A percentile compares a stretch with the other conserved stretches of the same genome.
Evolutionary conservation across 2,329 filamentous ascomycete species (phyloP).

Genomic region (Cytospora mali): DNA sequence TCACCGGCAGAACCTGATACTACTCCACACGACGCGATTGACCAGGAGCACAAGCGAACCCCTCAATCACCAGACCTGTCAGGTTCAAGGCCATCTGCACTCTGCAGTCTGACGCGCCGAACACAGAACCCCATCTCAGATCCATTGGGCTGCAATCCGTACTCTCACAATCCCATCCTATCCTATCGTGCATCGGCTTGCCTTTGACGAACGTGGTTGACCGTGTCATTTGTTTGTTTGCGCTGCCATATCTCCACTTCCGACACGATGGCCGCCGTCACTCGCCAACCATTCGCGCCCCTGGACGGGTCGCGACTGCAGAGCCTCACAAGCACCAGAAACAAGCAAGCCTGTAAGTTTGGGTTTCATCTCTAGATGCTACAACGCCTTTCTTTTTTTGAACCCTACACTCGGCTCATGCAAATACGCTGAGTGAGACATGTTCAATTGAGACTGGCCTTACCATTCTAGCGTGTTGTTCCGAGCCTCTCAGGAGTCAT

Average conservation of each 20-base stretch:
- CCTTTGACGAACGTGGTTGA: constrained; percentile 6
- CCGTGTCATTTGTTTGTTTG: constrained; percentile 27
- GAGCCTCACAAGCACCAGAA: constrained; percentile 74
- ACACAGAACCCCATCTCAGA: constrained; percentile 21
- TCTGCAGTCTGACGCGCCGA: constrained; percentile 25
- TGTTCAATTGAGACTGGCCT: neutral
- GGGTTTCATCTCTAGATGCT: constrained; percentile 38
- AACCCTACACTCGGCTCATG: neutral
- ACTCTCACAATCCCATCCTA: constrained; percentile 7
- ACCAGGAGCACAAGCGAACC: constrained; percentile 19
- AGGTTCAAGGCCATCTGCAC: constrained; percentile 21
- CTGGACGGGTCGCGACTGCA: constrained; percentile 71
- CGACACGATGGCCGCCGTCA: constrained; percentile 55
- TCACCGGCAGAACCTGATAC: constrained; percentile 22
- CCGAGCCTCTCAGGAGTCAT: neutral
- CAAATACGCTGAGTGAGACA: neutral
- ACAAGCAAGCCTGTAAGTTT: constrained; percentile 73
- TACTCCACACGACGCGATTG: constrained; percentile 22
- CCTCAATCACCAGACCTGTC: constrained; percentile 18
- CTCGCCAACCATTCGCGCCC: constrained; percentile 75
- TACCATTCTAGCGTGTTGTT: neutral
- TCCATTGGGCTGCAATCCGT: constrained; percentile 17
- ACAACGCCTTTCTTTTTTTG: neutral
- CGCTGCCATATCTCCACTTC: neutral
- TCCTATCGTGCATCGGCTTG: constrained; percentile 14